phyloP scores from a whole-genome alignment of 352 stramenopile species.

The Phytophthora ohioensis region DNA sequence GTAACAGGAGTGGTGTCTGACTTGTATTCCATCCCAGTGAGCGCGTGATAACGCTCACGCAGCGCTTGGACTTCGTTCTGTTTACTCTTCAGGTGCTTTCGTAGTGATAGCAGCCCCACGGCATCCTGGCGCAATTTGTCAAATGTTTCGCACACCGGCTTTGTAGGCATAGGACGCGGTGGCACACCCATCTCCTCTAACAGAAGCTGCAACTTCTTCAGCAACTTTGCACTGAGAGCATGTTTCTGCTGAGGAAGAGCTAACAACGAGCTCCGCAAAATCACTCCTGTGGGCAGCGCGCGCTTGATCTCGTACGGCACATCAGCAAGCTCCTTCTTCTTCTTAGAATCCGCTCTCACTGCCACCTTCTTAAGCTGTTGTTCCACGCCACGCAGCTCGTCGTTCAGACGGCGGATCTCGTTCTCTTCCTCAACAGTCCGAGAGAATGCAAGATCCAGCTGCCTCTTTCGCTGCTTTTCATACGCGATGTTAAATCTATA shows the following conservation, averaged over 20 bases:
- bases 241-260: conserved; percentile 60
- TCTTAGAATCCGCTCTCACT: conserved; percentile 70
- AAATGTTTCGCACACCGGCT: conserved; percentile 67
- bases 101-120: conserved; percentile 63
- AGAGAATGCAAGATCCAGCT: conserved; percentile 71
- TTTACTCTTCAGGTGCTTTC: conserved; percentile 70
- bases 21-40: conserved; percentile 65
- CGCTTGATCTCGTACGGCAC: conserved; percentile 68
- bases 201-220: conserved; percentile 75
- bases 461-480: conserved; percentile 77
- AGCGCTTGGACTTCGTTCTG: conserved; percentile 58
- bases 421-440: conserved; percentile 73
- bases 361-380: conserved; percentile 77
- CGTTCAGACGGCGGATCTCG: conserved; percentile 62
- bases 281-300: conserved; percentile 58
- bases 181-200: conserved; percentile 74
- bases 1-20: conserved; percentile 49
- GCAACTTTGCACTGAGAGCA: conserved; percentile 64
- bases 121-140: conserved; percentile 67
- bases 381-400: conserved; percentile 66
- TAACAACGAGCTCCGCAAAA: conserved; percentile 65
- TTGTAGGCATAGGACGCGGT: conserved; percentile 77
- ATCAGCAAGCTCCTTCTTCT: conserved; percentile 75
- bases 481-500: conserved; percentile 73
- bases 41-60: conserved; percentile 59